Evolutionary conservation across 106 monocot species (phyloP).

Genomic region (Dendrobium nobile): DNA sequence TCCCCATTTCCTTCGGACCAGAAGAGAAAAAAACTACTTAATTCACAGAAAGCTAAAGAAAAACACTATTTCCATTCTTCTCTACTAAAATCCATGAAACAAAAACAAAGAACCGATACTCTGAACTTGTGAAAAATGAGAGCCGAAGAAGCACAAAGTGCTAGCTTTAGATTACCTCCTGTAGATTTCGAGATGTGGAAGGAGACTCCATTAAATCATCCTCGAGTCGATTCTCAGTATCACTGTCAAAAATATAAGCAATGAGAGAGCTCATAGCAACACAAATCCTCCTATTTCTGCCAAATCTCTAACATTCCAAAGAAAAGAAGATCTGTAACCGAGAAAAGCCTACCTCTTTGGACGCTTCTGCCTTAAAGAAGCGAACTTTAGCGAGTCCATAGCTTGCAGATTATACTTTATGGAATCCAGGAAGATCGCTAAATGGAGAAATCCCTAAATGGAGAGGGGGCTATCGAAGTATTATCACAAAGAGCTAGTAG

Average conservation of each 20-base stretch:
- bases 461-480: not conserved
- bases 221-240: constrained; percentile 26
- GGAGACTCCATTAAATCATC: constrained; percentile 23
- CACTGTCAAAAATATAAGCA: constrained; percentile 26
- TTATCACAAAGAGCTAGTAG: not conserved
- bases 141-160: constrained; percentile 7
- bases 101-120: not conserved
- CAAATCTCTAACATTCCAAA: not conserved
- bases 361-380: constrained; percentile 31
- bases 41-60: not conserved
- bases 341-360: constrained; percentile 47
- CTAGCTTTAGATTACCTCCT: constrained; percentile 22
- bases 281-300: too few relatives aligned
- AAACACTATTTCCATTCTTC: too few relatives aligned
- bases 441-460: not conserved
- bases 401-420: not conserved
- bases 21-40: constrained; percentile 6
- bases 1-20: constrained; percentile 33
- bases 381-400: constrained; percentile 15
- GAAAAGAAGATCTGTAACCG: not conserved
- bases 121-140: not conserved
- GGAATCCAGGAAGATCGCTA: too few relatives aligned
- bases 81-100: too few relatives aligned
- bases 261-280: too few relatives aligned
- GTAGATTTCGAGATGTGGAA: constrained; percentile 19